Base-by-base conservation (phyloP, 2,329 filamentous ascomycete species). In the Neonectria ditissima region DNA sequence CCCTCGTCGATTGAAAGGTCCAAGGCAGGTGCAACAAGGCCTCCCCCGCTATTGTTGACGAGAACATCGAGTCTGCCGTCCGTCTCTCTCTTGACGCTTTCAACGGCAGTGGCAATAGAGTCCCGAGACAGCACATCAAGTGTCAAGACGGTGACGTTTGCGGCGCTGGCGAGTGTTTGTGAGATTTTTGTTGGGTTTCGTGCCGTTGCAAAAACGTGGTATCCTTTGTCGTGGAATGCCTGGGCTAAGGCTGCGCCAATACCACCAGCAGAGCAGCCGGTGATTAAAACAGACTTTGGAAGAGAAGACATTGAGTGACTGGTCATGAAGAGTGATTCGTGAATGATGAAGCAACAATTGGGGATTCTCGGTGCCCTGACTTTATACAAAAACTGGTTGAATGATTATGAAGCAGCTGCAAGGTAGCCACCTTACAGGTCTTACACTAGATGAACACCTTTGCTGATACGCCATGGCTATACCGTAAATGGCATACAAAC, bases 171-270 rank as follows among this genome's bases (percentile, higher is more conserved):
- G 9, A 78, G 67, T 11, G 66, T 63, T 28, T 63, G 60, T 18
- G 58, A 54, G 30, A 77, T 69, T 43, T 78, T 77, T 51, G 74
- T 66, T 7, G 69, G 63, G 32, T 71, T 65, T 2, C 77, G 69
- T 1, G 71, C 69, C 5, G 76, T 78, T 4, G 76, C 76, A 59
- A 77, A 77, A 50, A 80, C 77, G 13, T 72, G 70, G 41, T 73
- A 74, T 11, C 75, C 75, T 0, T 54, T 62, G 7, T 62, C 28
- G n/a, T 67, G 59, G 39, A 76, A 67, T 4, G 55, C 53, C 16
- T 58, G 9, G 5, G 71, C 71, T 0, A 75, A 28, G 16, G 68
- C 68, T 5, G 65, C 65, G 41, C 72, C 73, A 22, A 74, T 69
- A 22, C 74, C 73, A 7, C 70, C 70, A 4, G 60, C 67, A 8